Evolutionary conservation across 176 grass and related monocot species (phyloP).

Genomic region (Lolium rigidum): DNA sequence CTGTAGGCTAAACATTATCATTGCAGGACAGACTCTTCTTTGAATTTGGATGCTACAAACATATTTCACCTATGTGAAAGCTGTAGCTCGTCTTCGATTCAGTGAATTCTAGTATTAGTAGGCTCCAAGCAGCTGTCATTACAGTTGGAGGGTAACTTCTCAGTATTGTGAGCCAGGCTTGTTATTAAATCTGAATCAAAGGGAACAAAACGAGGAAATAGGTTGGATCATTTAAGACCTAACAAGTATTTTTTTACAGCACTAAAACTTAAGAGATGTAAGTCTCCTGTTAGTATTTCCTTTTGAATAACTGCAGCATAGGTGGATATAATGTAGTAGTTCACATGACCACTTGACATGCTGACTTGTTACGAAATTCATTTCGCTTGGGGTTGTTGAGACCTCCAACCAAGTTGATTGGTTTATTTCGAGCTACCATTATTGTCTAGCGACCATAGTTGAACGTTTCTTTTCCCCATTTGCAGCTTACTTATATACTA

Average conservation of each 20-base stretch:
- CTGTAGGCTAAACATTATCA: neutral
- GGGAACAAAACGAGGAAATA: neutral
- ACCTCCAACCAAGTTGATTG: too few species aligned
- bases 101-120: neutral
- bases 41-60: neutral
- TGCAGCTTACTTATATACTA: conserved; percentile 84
- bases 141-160: neutral
- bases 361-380: neutral
- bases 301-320: conserved; percentile 9
- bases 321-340: neutral
- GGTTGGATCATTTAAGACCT: too few species aligned
- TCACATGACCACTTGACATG: neutral
- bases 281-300: too few species aligned
- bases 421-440: neutral
- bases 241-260: too few species aligned
- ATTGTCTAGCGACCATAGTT: neutral
- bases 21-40: neutral
- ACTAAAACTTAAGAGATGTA: too few species aligned
- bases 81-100: neutral
- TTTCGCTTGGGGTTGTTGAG: neutral
- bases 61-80: neutral
- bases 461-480: conserved; percentile 36
- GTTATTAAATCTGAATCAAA: neutral
- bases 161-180: neutral
- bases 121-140: neutral